These are phyloP conservation scores for Nematocida displodere DNA, from an alignment of 371 early-diverging fungal species.

Conservation along the genomic window DNA sequence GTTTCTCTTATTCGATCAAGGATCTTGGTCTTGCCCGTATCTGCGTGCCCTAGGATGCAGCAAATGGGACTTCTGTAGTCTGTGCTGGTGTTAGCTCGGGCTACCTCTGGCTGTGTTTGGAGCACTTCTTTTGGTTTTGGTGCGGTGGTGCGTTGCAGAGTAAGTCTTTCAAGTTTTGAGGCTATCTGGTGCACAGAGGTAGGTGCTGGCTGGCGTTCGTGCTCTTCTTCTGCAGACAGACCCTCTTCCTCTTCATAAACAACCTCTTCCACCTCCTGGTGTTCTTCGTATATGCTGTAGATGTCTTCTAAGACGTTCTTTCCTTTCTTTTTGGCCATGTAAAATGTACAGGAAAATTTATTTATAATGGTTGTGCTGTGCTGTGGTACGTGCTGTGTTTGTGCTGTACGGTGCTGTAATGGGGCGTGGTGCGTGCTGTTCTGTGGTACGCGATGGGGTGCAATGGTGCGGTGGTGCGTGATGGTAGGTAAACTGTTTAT, in stretches of 20 bases:
- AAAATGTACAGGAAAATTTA: no score
- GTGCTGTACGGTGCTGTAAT: not conserved
- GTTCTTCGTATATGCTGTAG: constrained; percentile 26
- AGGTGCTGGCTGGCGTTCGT: not conserved
- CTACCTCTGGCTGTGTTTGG: no score
- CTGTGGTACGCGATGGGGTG: no score
- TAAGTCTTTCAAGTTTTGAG: constrained; percentile 66
- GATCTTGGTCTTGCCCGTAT: constrained; percentile 96
- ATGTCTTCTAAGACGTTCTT: constrained; percentile 16
- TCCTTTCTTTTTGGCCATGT: constrained; percentile 49
- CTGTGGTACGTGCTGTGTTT: not conserved
- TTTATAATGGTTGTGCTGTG: not conserved
- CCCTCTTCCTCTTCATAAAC: not conserved
- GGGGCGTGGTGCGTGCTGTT: not conserved
- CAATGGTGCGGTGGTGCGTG: no score
- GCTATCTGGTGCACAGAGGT: constrained; percentile 65
- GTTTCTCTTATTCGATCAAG: constrained; percentile 98
- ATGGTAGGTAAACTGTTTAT: no score
- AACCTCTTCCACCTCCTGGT: not conserved
- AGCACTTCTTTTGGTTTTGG: constrained; percentile 58
- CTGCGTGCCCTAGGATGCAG: constrained; percentile 98
- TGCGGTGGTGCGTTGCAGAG: constrained; percentile 67
- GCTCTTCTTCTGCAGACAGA: not conserved
- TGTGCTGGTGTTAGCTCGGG: no score
- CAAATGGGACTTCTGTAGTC: constrained; percentile 86